Base-by-base conservation (phyloP, 2,329 filamentous ascomycete species). In the Aspergillus aculeatinus region DNA sequence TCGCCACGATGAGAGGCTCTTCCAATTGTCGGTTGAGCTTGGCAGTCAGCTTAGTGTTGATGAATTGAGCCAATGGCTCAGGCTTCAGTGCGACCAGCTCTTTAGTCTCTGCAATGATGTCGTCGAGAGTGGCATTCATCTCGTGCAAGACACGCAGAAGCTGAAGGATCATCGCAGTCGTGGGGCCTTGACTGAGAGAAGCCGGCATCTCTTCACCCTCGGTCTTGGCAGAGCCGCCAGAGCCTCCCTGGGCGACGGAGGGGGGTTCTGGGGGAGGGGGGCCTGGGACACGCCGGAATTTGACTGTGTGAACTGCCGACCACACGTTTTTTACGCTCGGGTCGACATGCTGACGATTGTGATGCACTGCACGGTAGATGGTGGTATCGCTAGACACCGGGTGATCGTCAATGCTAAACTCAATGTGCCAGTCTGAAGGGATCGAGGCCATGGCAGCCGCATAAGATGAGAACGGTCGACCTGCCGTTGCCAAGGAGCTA, bases 1-100 rank as follows among this genome's bases (percentile, higher is more conserved):
- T 98, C 4, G 95, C 95, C 54, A 99, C 95, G 65, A 99, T 96
- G 64, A 99, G 80, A 10, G 95, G 95, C 77, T 99, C 96, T 72
- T 99, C 95, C 12, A 99, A 81, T 74, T 99, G 96, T 29, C 95
- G 89, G 72, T 99, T 99, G 59, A 99, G 85, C 79, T 99, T 99
- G 1, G 95, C 96, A 0, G 95, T 99, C 42, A 99, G 85, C 76
- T 99, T 99, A 0, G 95, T 97, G 72, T 99, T 99, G 77, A 99
- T 95, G 69, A 99, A 99, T 67, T 98, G 93, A 2, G 93, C 89
- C 51, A 96, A 77, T 0, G 94, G 91, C 76, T 98, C 94, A 1
- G 88, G 83, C 53, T 90, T 91, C 29, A 96, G 80, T 63, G 86
- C 87, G 60, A 90, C 77, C 2, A 85, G 79, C 55, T 88, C 87